Base-by-base conservation (phyloP, 306 rosid species). In the Fragaria vesca region DNA sequence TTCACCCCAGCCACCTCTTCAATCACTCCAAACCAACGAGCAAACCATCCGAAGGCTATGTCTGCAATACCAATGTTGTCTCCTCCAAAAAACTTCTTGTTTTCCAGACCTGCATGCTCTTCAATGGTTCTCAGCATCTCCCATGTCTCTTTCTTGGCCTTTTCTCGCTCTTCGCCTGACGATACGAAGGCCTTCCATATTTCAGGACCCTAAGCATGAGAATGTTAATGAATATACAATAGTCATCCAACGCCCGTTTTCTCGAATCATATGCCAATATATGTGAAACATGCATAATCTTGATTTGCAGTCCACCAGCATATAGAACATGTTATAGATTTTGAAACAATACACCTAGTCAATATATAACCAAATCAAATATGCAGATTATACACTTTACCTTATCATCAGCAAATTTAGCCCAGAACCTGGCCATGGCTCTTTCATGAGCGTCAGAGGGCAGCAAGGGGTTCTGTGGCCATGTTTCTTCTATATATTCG, bases 361-460 rank as follows among this genome's bases (percentile, higher is more conserved):
- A 24, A 24, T 36, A 36, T 36, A 36, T 36, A 36, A 57, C 8
- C n/a, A 9, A 55, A 20, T 36, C 7, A n/a, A 16, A 52, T 15
- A 8, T 2, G 6, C 12, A 52, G 6, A 52, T 52, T 12, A 52
- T 52, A 52, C 4, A 4, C 21, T 43, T 1, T 76, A 86, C 89
- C 87, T 66, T 72, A 7, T 83, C 83, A 2, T 85, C 89, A 1
- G 72, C 57, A 57, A 75, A 87, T 18, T 34, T 80, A 8, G 78
- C 75, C 91, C 92, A 90, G 74, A 90, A 90, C 3, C 91, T 78
- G 28, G 88, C 87, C 0, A 21, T 30, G 51, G 92, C 82, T 85
- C 66, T 87, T 3, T 86, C 83, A 60, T 54, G 77, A 36, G 91
- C 79, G 57, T 88, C 79, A 60, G 8, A 20, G 4, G 91, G 91